A percentile compares a stretch with the other conserved stretches of the same genome.
Conservation (phyloP, 495 filamentous ascomycete genomes). For the Talaromyces borbonicus region DNA sequence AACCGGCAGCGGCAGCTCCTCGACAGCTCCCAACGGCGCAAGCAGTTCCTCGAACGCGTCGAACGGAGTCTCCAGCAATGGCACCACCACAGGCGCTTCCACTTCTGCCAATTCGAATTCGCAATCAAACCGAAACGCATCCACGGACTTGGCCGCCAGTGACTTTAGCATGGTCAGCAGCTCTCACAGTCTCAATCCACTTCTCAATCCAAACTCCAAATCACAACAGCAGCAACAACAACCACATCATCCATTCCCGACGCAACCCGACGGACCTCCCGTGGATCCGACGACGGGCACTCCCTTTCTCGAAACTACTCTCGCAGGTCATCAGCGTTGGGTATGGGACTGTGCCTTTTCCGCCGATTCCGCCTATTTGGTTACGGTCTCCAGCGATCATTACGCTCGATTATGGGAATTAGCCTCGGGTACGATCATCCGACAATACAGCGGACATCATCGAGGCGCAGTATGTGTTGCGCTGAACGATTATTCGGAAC, state of each 20-base stretch:
- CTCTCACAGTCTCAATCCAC: not conserved
- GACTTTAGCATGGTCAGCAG: slow-evolving; percentile 10
- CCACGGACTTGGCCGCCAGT: slow-evolving; percentile 5
- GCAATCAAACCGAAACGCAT: not conserved
- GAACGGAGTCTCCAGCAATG: not conserved
- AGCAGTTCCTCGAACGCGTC: not conserved
- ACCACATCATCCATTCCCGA: slow-evolving; percentile 28
- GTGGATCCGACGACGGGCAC: slow-evolving; percentile 37
- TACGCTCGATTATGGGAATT: slow-evolving; percentile 97
- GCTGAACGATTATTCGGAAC: slow-evolving; percentile 91
- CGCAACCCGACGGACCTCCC: slow-evolving; percentile 36
- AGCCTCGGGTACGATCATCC: slow-evolving; percentile 71
- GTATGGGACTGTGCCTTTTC: slow-evolving; percentile 99
- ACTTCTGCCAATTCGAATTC: not conserved
- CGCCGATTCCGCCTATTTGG: slow-evolving; percentile 90
- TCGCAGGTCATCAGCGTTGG: slow-evolving; percentile 94
- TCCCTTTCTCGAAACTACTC: slow-evolving; percentile 78
- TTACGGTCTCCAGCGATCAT: slow-evolving; percentile 96
- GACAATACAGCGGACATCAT: slow-evolving; percentile 97
- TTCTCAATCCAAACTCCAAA: not conserved
- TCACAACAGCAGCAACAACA: slow-evolving; percentile 2
- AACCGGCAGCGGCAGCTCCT: slow-evolving; percentile 7
- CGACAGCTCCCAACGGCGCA: slow-evolving; percentile 10
- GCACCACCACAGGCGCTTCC: too few relatives aligned
- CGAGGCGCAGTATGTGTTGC: slow-evolving; percentile 92